These are phyloP conservation scores for Eimeria tenella DNA, from an alignment of 169 alveolate species.

Conservation along the genomic window DNA sequence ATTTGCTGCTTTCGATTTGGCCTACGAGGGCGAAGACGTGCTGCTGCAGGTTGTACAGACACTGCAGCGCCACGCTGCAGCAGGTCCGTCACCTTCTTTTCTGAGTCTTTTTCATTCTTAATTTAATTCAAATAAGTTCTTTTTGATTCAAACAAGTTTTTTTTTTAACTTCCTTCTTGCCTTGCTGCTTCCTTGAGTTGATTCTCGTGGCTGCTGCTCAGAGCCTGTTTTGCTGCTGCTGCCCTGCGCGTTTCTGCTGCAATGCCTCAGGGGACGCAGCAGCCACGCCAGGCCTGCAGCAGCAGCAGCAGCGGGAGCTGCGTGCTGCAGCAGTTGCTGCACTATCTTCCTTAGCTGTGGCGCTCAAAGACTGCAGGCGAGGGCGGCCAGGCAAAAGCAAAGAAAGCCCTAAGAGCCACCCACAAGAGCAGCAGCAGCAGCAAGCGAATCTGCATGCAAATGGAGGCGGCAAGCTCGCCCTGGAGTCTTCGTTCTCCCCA, in stretches of 20 bases:
- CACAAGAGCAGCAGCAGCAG: not conserved
- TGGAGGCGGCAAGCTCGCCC: not conserved
- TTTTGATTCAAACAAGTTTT: too few relatives aligned
- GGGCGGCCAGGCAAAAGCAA: not conserved
- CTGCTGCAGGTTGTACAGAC: conserved; percentile 15
- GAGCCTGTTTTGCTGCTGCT: not conserved
- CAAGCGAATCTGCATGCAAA: not conserved
- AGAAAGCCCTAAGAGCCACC: not conserved
- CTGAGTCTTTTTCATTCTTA: not conserved
- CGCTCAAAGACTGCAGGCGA: not conserved
- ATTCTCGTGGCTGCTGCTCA: not conserved
- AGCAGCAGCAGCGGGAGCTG: conserved; percentile 46
- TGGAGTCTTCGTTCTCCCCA: conserved; percentile 3
- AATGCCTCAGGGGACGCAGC: not conserved
- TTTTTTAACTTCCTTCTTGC: not conserved
- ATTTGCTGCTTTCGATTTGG: not conserved
- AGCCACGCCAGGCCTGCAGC: not conserved
- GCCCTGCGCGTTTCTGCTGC: not conserved
- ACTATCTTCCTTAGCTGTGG: not conserved
- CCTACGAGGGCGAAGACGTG: not conserved
- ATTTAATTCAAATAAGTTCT: too few relatives aligned
- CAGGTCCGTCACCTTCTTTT: not conserved
- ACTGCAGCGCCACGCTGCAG: not conserved
- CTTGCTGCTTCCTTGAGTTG: not conserved
- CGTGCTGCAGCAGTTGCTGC: conserved; percentile 21